Conservation (phyloP, 1,139 yeast genomes). For the Nakaseomyces uthaithaninus region DNA sequence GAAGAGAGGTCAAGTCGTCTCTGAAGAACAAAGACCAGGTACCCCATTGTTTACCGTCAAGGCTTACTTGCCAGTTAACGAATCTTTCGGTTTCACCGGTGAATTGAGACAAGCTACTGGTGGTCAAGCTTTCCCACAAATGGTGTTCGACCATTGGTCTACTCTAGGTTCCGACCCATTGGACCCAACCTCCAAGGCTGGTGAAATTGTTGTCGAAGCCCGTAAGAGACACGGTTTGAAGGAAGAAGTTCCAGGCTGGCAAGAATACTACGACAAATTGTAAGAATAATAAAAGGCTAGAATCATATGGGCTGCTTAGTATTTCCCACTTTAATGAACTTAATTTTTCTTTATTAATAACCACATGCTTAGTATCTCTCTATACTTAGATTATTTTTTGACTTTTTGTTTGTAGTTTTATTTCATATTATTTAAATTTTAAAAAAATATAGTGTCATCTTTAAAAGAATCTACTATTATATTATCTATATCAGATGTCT, state of each 20-base stretch:
- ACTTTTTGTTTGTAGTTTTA: slow-evolving; percentile 17
- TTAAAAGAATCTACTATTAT: slow-evolving; percentile 3
- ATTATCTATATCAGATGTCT: too few species aligned
- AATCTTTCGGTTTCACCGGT: slow-evolving; percentile 99
- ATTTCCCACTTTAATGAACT: slow-evolving; percentile 8
- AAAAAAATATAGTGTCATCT: slow-evolving; percentile 9
- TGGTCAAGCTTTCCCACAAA: slow-evolving; percentile 99
- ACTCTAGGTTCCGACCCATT: slow-evolving; percentile 85
- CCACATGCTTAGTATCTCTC: slow-evolving; percentile 7
- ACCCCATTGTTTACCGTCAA: slow-evolving; percentile 98
- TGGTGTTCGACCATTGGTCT: slow-evolving; percentile 99
- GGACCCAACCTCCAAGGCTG: slow-evolving; percentile 90
- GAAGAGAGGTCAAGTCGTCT: slow-evolving; percentile 99
- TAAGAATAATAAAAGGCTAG: slow-evolving; percentile 36
- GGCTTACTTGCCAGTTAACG: slow-evolving; percentile 99
- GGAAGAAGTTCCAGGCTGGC: slow-evolving; percentile 97
- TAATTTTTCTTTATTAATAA: slow-evolving; percentile 2
- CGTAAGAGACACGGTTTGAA: slow-evolving; percentile 98
- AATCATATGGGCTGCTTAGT: slow-evolving; percentile 7
- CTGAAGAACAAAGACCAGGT: slow-evolving; percentile 99
- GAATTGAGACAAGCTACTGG: slow-evolving; percentile 99
- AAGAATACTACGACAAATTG: slow-evolving; percentile 98
- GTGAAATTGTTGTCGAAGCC: slow-evolving; percentile 79
- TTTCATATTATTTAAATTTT: slow-evolving; percentile 7
- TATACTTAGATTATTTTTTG: slow-evolving; percentile 10